Evolutionary conservation across 805 yeast species (phyloP), one percentile per base, ranked within the genome.

Genomic region (Kodamaea lidongshanica): DNA sequence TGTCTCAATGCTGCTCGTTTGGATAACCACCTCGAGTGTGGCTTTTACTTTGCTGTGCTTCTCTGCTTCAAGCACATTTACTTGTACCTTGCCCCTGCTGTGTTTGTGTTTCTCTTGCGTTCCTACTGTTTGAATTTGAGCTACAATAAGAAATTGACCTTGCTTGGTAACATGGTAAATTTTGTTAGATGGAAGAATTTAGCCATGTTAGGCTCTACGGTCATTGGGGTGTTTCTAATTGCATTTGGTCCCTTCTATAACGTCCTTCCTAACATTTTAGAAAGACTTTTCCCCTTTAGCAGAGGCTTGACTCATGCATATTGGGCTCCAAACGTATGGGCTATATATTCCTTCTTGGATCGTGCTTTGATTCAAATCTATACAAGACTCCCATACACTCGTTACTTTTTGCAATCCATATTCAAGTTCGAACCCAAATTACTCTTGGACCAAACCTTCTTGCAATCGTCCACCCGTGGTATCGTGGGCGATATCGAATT

Each of bases 321-420:
- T 58, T 92, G 98, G 97, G 97, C 98, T 1, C 97, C 99, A 10
- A 92, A 92, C 48, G 64, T 87, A 27, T 92, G 99, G 99, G 96
- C 98, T 0, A 45, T 89, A 7, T 92, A 92, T 56, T 83, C 96
- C 2, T 80, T 84, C 41, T 37, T 69, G 9, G 99, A 92, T 55
- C 67, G 94, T 35, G 48, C 79, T 0, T 61, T 87, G 34, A 67
- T 80, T 11, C 66, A 67, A 32, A 34, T 69, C 4, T 62, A 63
- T 39, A 46, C 51, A 20, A 46, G 44, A 14, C 34, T 62, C n/a
- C 65, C 70, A 1, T 30, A 61, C 17, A 20, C 55, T 3, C 53
- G 50, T 17, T 38, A 40, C 8, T 49, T 58, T 3, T 49, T 65
- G 17, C 48, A 49, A 23, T 47, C 37, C 23, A 11, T 61, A 9